These are phyloP conservation scores for Nicotiana benthamiana DNA, from an alignment of 257 asterid genomes.

Conservation along the genomic window DNA sequence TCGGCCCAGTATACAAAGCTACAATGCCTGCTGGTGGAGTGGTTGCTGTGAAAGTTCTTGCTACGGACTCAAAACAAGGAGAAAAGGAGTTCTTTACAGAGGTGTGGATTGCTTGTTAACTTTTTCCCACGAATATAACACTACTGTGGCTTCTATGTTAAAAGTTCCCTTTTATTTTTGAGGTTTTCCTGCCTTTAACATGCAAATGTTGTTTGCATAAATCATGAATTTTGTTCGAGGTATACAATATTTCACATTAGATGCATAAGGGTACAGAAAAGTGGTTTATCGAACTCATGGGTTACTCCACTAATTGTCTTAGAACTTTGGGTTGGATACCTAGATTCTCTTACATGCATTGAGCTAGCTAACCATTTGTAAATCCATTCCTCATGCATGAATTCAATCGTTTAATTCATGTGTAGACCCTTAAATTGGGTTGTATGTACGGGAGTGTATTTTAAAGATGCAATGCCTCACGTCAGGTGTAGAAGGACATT, in stretches of 20 bases:
- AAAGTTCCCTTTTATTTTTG: background rate
- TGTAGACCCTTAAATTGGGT: background rate
- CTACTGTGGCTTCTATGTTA: background rate
- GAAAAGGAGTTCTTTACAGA: conserved; percentile 92
- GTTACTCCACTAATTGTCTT: background rate
- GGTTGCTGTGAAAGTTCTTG: conserved; percentile 96
- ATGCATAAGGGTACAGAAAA: background rate
- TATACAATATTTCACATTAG: background rate
- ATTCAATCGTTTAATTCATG: background rate
- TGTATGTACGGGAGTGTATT: background rate
- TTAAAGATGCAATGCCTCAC: background rate
- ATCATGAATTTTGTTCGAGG: background rate
- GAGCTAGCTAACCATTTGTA: background rate
- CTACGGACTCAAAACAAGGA: conserved; percentile 94
- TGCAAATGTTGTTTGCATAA: background rate
- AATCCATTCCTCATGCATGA: background rate
- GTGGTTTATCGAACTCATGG: background rate
- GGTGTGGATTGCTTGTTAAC: conserved; percentile 28
- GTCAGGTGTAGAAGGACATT: background rate
- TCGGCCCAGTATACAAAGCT: conserved; percentile 97
- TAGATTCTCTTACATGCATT: background rate
- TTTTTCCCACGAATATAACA: background rate
- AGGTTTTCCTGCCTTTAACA: background rate
- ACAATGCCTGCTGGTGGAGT: conserved; percentile 67
- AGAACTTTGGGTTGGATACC: background rate